Conservation (phyloP, 2,329 filamentous ascomycete genomes). For the Colletotrichum sp. region DNA sequence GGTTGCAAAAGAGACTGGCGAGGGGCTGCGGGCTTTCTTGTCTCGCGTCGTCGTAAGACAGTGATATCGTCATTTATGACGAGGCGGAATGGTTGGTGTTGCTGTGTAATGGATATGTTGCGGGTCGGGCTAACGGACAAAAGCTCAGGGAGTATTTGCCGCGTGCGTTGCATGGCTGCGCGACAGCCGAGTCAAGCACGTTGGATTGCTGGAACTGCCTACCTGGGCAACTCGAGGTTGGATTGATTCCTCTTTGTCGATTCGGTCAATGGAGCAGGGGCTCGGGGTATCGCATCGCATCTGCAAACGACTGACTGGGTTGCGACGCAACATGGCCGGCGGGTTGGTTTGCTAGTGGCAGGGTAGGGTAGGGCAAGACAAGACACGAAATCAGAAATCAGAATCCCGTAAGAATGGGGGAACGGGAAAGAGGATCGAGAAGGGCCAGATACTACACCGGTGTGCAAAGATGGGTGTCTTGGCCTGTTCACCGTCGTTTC, state of each 20-base stretch:
- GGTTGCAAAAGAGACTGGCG: neutral
- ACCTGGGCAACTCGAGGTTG: neutral
- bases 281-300: neutral
- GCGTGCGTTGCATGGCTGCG: neutral
- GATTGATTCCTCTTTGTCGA: neutral
- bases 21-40: neutral
- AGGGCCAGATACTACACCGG: neutral
- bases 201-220: neutral
- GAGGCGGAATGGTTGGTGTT: neutral
- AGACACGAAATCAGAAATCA: neutral
- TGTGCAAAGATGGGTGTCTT: constrained; percentile 1
- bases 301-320: neutral
- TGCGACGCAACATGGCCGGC: neutral
- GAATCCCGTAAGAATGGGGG: neutral
- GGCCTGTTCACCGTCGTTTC: constrained; percentile 14
- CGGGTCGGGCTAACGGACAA: neutral
- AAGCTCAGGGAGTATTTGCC: neutral
- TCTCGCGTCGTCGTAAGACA: neutral
- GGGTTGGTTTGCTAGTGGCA: neutral
- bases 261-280: neutral
- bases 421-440: neutral
- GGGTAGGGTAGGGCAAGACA: neutral
- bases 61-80: constrained; percentile 11
- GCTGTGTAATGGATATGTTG: neutral
- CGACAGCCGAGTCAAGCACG: neutral